Evolutionary conservation across 257 asterid species (phyloP), one percentile per base, ranked within the genome.

Genomic region (Oldenlandia corymbosa): DNA sequence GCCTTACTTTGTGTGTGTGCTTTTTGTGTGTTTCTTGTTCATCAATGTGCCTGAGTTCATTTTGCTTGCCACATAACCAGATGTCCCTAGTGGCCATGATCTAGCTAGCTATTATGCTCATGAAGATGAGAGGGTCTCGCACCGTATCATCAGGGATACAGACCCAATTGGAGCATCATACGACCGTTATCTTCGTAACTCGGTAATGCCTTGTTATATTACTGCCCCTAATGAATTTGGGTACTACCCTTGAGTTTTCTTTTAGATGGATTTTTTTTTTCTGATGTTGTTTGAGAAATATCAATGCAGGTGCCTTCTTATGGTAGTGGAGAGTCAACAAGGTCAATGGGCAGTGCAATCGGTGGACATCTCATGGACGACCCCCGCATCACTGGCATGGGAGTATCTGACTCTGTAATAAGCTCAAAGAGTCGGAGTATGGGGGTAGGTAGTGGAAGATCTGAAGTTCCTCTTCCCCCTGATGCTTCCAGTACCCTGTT

Each of bases 401-500:
- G 79, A 48, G 76, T 72, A 23, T 49, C 92, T 41, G 88, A 85
- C n/a, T 48, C 83, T 42, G 52, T 46, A 27, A 62, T 73, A 50
- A 52, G 60, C 51, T 73, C 80, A 58, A 87, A 80, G 75, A 56
- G 69, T 72, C 81, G 80, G 64, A 31, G 86, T 56, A 50, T 73
- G 61, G 68, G 75, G 65, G 65, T 78, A 18, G 80, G 74, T 62
- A 76, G 84, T 48, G 78, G 79, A 49, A 69, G 83, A 54, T 84
- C 85, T 51, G 94, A 84, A 71, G 67, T 76, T 75, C 78, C 81
- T 20, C 94, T 88, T 41, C 98, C 98, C 48, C 84, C 88, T 42
- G 94, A 91, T 76, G 98, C 98, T 68, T 83, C 84, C 64, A 81
- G 79, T 77, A 91, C 98, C 0, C 77, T 91, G 72, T 80, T 64